A percentile compares a stretch with the other conserved stretches of the same genome.
These are phyloP conservation scores for Penicillium waksmanii DNA, from an alignment of 495 filamentous ascomycete genomes.

Conservation along the genomic window DNA sequence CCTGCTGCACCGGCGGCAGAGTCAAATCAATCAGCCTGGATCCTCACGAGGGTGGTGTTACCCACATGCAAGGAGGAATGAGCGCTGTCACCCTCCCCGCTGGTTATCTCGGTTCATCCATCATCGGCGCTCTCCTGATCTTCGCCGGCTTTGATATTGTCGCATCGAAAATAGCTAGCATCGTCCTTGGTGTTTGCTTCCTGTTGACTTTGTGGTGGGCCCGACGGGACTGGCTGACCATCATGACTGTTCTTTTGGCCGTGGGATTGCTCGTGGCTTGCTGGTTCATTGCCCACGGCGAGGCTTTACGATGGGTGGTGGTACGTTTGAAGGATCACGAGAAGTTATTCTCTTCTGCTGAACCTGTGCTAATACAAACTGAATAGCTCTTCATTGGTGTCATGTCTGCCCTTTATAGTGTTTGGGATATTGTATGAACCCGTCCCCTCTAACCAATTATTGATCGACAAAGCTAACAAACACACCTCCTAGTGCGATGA, in stretches of 20 bases:
- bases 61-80: slow-evolving; percentile 77
- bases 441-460: too few species aligned
- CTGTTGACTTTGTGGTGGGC: slow-evolving; percentile 81
- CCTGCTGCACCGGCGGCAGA: slow-evolving; percentile 69
- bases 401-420: slow-evolving; percentile 76
- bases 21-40: slow-evolving; percentile 75
- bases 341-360: not conserved
- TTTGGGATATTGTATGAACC: slow-evolving; percentile 76
- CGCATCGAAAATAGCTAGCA: slow-evolving; percentile 75
- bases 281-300: slow-evolving; percentile 79
- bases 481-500: slow-evolving; percentile 64
- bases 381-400: slow-evolving; percentile 73
- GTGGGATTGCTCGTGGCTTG: slow-evolving; percentile 72
- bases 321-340: slow-evolving; percentile 31
- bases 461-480: slow-evolving; percentile 5
- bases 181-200: slow-evolving; percentile 73
- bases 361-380: not conserved
- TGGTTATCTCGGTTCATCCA: slow-evolving; percentile 73
- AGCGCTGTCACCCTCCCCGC: slow-evolving; percentile 74
- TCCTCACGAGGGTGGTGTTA: slow-evolving; percentile 73
- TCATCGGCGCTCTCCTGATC: slow-evolving; percentile 77
- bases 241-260: slow-evolving; percentile 67
- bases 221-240: slow-evolving; percentile 74
- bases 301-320: slow-evolving; percentile 73
- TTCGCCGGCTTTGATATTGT: slow-evolving; percentile 83